Evolutionary conservation across 2,329 filamentous ascomycete species (phyloP).

Genomic region (Fusarium lyarnte): DNA sequence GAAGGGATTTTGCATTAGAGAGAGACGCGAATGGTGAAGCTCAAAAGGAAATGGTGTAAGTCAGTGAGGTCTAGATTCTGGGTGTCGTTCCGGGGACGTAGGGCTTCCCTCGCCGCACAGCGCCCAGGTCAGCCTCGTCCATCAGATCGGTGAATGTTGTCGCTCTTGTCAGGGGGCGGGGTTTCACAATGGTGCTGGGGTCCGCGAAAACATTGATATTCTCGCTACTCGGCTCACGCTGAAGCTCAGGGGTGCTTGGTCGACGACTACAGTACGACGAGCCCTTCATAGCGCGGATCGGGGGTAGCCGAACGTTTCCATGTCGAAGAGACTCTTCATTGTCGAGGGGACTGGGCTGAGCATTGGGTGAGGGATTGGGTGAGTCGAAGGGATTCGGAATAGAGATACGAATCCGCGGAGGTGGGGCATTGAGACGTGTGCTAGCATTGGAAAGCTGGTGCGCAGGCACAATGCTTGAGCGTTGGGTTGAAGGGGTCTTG

Average conservation of each 20-base stretch:
- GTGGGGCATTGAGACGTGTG: slow-evolving; percentile 21
- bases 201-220: slow-evolving; percentile 65
- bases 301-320: slow-evolving; percentile 45
- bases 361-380: slow-evolving; percentile 42
- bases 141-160: slow-evolving; percentile 66
- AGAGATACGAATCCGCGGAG: slow-evolving; percentile 42
- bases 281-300: slow-evolving; percentile 54
- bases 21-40: not conserved
- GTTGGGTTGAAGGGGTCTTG: slow-evolving; percentile 43
- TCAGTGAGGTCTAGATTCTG: slow-evolving; percentile 38
- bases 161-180: slow-evolving; percentile 44
- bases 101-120: slow-evolving; percentile 53
- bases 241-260: slow-evolving; percentile 47
- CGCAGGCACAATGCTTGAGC: slow-evolving; percentile 18
- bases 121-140: slow-evolving; percentile 57
- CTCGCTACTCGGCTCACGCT: slow-evolving; percentile 57
- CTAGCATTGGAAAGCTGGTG: slow-evolving; percentile 23
- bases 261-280: slow-evolving; percentile 39
- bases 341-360: slow-evolving; percentile 39
- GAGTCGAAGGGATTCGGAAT: slow-evolving; percentile 52
- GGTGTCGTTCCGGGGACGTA: slow-evolving; percentile 54
- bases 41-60: not conserved
- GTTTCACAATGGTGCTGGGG: slow-evolving; percentile 51
- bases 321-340: slow-evolving; percentile 40
- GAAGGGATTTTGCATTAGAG: slow-evolving; percentile 1